These are phyloP conservation scores for Acacia melanoxylon DNA, from an alignment of 306 rosid genomes.

Conservation along the genomic window DNA sequence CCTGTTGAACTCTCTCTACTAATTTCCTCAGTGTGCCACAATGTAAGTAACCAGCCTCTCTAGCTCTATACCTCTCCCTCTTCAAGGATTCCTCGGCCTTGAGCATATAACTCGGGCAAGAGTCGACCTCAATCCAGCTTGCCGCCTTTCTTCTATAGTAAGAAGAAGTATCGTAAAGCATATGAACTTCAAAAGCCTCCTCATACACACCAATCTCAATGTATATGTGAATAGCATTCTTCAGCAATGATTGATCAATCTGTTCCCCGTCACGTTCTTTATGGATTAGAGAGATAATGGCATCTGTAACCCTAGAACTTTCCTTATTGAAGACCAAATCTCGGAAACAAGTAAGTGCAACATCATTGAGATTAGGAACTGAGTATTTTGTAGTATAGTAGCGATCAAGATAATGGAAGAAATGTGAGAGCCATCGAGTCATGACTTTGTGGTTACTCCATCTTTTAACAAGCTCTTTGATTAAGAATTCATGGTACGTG, in stretches of 20 bases:
- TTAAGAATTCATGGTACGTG: slow-evolving; percentile 46
- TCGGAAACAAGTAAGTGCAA: slow-evolving; percentile 45
- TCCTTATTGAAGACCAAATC: slow-evolving; percentile 47
- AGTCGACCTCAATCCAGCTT: slow-evolving; percentile 47
- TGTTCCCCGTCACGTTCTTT: background rate
- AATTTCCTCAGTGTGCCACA: background rate
- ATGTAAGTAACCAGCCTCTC: background rate
- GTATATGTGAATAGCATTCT: background rate
- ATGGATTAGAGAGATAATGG: slow-evolving; percentile 36
- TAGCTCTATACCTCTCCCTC: slow-evolving; percentile 31
- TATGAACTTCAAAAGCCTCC: slow-evolving; percentile 45
- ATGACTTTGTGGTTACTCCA: slow-evolving; percentile 46
- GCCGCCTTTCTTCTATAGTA: slow-evolving; percentile 51
- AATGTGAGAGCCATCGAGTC: slow-evolving; percentile 38
- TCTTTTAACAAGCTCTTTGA: slow-evolving; percentile 50
- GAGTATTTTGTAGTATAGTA: slow-evolving; percentile 32
- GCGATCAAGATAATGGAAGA: slow-evolving; percentile 42
- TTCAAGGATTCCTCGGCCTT: slow-evolving; percentile 45
- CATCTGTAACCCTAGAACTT: slow-evolving; percentile 44
- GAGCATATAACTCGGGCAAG: slow-evolving; percentile 60
- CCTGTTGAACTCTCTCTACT: background rate
- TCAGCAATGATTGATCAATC: background rate
- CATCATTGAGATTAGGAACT: slow-evolving; percentile 40
- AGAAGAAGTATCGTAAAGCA: slow-evolving; percentile 50
- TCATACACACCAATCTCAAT: background rate